These are phyloP conservation scores for Starmerella apis DNA, from an alignment of 805 yeast species.

Conservation along the genomic window DNA sequence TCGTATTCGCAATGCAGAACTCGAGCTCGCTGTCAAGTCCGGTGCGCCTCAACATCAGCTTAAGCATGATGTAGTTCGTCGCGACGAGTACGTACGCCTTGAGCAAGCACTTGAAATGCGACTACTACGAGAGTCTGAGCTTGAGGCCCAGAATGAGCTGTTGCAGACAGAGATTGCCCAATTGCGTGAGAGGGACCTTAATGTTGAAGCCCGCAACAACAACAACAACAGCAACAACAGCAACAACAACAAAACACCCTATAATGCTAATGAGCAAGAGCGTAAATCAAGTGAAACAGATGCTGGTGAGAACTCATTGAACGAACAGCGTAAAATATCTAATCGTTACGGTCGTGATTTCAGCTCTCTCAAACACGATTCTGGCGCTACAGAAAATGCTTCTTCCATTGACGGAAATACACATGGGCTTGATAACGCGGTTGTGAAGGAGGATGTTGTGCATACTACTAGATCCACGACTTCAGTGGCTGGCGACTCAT, in stretches of 20 bases:
- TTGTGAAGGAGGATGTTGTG: too few species aligned
- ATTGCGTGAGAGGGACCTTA: background rate
- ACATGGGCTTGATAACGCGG: too few species aligned
- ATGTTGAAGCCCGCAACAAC: background rate
- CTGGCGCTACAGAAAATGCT: too few species aligned
- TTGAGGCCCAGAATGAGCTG: conserved; percentile 16
- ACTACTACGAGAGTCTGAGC: conserved; percentile 20
- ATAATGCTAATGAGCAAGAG: too few species aligned
- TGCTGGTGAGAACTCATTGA: too few species aligned
- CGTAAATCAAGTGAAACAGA: too few species aligned
- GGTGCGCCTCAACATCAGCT: background rate
- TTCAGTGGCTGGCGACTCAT: background rate
- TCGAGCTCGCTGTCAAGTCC: conserved; percentile 10
- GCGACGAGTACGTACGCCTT: conserved; percentile 12
- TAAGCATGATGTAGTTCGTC: background rate
- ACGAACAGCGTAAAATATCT: too few species aligned
- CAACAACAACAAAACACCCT: background rate
- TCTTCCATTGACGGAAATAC: too few species aligned
- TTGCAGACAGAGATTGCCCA: conserved; percentile 6
- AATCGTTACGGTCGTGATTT: too few species aligned
- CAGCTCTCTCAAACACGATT: too few species aligned
- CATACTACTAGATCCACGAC: background rate
- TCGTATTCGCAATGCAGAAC: conserved; percentile 15
- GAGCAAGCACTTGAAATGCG: conserved; percentile 19
- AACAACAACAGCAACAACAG: background rate